A percentile compares a stretch with the other conserved stretches of the same genome.
These are phyloP conservation scores for Bothriochloa decipiens DNA, from an alignment of 176 grass and related monocot genomes.

Conservation along the genomic window DNA sequence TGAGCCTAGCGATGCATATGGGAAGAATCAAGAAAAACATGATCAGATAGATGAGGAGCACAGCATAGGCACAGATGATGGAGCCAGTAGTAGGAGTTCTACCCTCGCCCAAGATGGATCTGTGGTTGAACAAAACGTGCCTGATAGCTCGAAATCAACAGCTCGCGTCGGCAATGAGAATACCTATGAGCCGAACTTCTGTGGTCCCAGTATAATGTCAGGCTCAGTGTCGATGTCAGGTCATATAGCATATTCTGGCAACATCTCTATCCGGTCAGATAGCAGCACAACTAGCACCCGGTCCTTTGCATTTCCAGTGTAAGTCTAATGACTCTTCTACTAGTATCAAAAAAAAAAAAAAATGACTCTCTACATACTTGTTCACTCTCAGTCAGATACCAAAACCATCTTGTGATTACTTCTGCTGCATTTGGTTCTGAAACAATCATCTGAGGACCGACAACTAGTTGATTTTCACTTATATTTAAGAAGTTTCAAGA, in stretches of 20 bases:
- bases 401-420: not conserved
- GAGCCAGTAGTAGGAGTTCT: not conserved
- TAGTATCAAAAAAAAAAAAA: too few species aligned
- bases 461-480: not conserved
- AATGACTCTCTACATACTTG: not conserved
- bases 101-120: not conserved
- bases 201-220: slow-evolving; percentile 51
- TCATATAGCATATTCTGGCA: slow-evolving; percentile 70
- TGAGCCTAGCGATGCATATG: not conserved
- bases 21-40: slow-evolving; percentile 8
- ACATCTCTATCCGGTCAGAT: slow-evolving; percentile 74
- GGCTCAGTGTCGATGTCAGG: slow-evolving; percentile 52
- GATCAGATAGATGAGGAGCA: slow-evolving; percentile 17
- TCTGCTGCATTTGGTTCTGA: not conserved
- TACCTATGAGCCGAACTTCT: slow-evolving; percentile 24
- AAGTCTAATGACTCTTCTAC: slow-evolving; percentile 31
- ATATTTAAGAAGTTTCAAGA: not conserved
- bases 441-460: not conserved
- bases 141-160: slow-evolving; percentile 25
- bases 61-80: not conserved
- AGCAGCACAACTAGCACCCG: slow-evolving; percentile 83
- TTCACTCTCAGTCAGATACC: not conserved
- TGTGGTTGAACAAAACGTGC: not conserved
- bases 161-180: not conserved
- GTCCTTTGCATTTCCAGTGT: slow-evolving; percentile 94